Evolutionary conservation across 148 eudicot genomes (phyloP), one percentile per base, ranked within the genome.

Genomic region (Cornus kousa): DNA sequence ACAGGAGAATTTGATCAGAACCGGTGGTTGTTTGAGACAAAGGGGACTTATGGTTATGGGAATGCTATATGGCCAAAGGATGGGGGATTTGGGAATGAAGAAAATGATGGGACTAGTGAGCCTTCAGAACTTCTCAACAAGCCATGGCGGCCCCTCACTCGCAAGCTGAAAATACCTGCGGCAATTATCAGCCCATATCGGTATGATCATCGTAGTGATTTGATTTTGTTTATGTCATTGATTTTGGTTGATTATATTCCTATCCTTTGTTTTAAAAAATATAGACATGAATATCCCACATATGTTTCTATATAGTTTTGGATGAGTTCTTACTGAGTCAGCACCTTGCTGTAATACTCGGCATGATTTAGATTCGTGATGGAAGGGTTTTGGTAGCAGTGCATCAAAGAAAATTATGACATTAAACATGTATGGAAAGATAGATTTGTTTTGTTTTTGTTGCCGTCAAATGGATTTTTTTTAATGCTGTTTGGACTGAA

Each of bases 131-230:
- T 91, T 78, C 85, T 92, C 43, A 81, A 48, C 85, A 95, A 95
- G 85, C 97, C 99, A 14, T 95, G 99, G 99, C 88, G 99, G 82
- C 99, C 99, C 70, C 90, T 95, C 22, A 95, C 99, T 53, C 91
- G 99, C 48, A 95, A 95, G 83, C 77, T 93, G 90, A 95, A 89
- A 85, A 90, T 95, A 50, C 87, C 99, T 13, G 98, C 99, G 60
- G 98, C 86, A 28, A 71, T 92, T 20, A 82, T 95, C 82, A 95
- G 99, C 66, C 99, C 99, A 14, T 95, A 95, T 78, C 86, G 99
- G 99, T 95, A 90, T 32, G n/a, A 69, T 60, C 43, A 39, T 59
- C 28, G 13, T 43, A 23, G 7, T 68, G 32, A 7, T 14, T 1
- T 24, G 22, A 19, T 71, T 16, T 40, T 24, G 37, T 62, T 23